Base-by-base conservation (phyloP, 108 stramenopile genomes). In the Parietichytrium sp. region DNA sequence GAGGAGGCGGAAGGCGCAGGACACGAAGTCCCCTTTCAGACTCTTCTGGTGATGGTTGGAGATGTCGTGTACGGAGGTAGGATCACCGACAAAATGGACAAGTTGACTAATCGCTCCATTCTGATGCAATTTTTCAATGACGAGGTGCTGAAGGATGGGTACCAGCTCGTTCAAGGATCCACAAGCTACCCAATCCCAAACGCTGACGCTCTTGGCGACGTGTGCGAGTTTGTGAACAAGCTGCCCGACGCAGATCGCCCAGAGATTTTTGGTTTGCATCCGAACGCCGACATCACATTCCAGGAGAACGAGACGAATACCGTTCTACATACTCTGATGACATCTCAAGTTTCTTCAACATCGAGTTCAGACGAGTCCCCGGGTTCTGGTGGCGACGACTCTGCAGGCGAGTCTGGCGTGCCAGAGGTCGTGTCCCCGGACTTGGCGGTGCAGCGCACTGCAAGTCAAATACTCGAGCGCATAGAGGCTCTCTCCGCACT, bases 51-150 rank as follows among this genome's bases (percentile, higher is more conserved):
- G 1, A 79, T 85, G 27, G 84, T 88, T 12, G 86, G 88, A 3
- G 89, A 89, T 29, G 82, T 89, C 31, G 87, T 85, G 3, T 89
- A 88, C 81, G 89, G 89, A 27, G 89, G 89, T 4, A 54, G 89
- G 30, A 85, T 87, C 4, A 89, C 89, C 4, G 89, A 89, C 83
- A 50, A 42, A 18, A 84, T 82, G 89, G 89, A 89, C 49, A 88
- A 89, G 80, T 78, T 88, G 13, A 81, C 87, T 1, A 89, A 88
- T 50, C 79, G 86, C 3, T 84, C 85, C 36, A 86, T 89, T 51
- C 86, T 89, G 52, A 47, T 85, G 29, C 47, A 54, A 18, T 89
- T 77, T 80, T 88, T 88, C 79, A 49, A 42, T 26, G 85, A 85
- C 3, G 82, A 55, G 18, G 48, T 88, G 29, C 72, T 89, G 27